Evolutionary conservation across 805 yeast species (phyloP), one percentile per base, ranked within the genome.

Genomic region (Zygosaccharomyces bailii): DNA sequence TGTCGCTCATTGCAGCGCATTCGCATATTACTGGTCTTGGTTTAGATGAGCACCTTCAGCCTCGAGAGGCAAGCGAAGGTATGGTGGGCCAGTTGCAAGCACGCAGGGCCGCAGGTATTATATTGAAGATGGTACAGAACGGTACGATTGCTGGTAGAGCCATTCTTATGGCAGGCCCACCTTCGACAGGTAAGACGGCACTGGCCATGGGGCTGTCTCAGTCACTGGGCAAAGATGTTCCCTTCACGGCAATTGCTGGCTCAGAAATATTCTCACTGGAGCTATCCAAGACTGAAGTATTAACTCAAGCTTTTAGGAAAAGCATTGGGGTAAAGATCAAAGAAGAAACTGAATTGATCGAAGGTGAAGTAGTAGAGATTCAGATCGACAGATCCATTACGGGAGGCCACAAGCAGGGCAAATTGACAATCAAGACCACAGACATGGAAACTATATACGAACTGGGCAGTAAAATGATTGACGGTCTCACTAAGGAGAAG

Each of bases 391-490:
- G 96, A 61, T 84, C 95, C 18, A 79, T 93, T 45, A 86, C 96
- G 7, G 99, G 99, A 32, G 99, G 99, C 40, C 96, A 89, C 68
- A 91, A 93, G 64, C 98, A 95, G 67, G 98, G 99, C 34, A 93
- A 93, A 68, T 80, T 95, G 58, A 93, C 99, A 14, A 91, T 93
- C 65, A 93, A 88, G 64, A 86, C 98, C 37, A 93, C 98, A 33
- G 96, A 93, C 65, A 95, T 93, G 96, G 99, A 95, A 68, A 91
- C 99, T 19, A 88, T 93, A 50, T 93, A 93, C 69, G 99, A 93
- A 69, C 74, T 88, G 60, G 96, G 96, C 45, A 82, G 82, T 60
- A 88, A 88, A 69, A 89, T 88, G 96, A 88, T 88, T 61, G 96
- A 89, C 56, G 86, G 96, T 3, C 77, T 93, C 62, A 84, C 95